A percentile compares a stretch with the other conserved stretches of the same genome.
Conservation (phyloP, 192 early-diverging fungal genomes). For the Rhizophagus sp. region DNA sequence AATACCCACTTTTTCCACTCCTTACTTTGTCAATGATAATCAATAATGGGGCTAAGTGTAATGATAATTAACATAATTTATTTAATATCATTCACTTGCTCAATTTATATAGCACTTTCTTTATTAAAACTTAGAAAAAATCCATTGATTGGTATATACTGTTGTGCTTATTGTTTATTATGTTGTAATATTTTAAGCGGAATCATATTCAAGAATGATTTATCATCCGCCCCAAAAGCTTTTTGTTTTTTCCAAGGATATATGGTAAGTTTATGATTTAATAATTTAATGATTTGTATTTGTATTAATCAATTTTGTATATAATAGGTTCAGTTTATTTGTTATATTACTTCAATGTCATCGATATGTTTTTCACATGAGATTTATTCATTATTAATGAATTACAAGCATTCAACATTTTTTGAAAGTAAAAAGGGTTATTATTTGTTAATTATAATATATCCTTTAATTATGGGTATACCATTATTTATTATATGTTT, state of each 20-base stretch:
- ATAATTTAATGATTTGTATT: too few species aligned
- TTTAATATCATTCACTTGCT: background rate
- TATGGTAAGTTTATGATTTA: background rate
- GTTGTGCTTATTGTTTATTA: background rate
- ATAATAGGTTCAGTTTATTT: background rate
- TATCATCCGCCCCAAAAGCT: background rate
- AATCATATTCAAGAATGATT: background rate
- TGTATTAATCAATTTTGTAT: too few species aligned
- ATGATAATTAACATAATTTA: background rate
- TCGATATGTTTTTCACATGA: background rate
- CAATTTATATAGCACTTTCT: background rate
- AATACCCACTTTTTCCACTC: background rate
- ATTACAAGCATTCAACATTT: background rate
- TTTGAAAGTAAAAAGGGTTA: background rate
- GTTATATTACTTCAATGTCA: background rate
- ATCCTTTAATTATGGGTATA: background rate
- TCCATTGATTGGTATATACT: background rate
- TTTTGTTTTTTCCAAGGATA: slow-evolving; percentile 1
- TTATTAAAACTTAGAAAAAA: background rate
- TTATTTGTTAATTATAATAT: background rate
- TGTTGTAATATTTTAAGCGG: background rate
- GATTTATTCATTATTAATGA: background rate
- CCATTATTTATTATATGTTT: background rate
- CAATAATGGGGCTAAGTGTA: background rate
- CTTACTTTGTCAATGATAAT: background rate